These are phyloP conservation scores for Prinsepia uniflora DNA, from an alignment of 306 rosid genomes.

Conservation along the genomic window DNA sequence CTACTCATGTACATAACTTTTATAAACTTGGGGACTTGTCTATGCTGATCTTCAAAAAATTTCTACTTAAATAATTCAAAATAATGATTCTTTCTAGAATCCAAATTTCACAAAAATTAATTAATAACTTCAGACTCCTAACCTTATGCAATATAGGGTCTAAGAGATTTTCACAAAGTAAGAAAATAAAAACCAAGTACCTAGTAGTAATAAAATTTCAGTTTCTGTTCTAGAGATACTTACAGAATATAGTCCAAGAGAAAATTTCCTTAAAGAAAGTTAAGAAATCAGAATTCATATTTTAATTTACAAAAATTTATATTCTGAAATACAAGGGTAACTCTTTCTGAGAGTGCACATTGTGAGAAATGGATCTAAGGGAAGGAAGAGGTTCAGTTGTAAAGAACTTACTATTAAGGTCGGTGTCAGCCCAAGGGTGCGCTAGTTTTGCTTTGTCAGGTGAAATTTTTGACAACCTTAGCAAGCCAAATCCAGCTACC, in stretches of 20 bases:
- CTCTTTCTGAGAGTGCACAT: neutral
- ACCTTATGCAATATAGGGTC: too few relatives aligned
- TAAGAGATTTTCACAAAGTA: too few relatives aligned
- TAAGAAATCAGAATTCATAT: neutral
- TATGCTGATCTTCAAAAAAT: neutral
- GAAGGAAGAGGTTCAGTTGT: slow-evolving; percentile 9
- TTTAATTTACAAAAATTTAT: neutral
- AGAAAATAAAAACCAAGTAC: too few relatives aligned
- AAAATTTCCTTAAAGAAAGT: slow-evolving; percentile 1
- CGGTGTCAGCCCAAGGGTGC: slow-evolving; percentile 46
- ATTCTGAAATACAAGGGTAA: neutral
- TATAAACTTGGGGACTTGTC: neutral
- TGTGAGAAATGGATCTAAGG: slow-evolving; percentile 5
- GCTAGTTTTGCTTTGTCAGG: slow-evolving; percentile 63
- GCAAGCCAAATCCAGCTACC: slow-evolving; percentile 86
- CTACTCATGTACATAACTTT: too few relatives aligned
- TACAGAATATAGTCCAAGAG: neutral
- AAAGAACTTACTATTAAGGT: slow-evolving; percentile 63
- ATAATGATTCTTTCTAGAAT: neutral
- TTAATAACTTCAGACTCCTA: neutral
- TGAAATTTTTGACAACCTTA: slow-evolving; percentile 58
- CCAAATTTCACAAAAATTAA: neutral
- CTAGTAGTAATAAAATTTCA: too few relatives aligned
- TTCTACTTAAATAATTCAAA: neutral
- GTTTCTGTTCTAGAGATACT: too few relatives aligned